Evolutionary conservation across 352 stramenopile species (phyloP).

Genomic region (Phytophthora crassamura): DNA sequence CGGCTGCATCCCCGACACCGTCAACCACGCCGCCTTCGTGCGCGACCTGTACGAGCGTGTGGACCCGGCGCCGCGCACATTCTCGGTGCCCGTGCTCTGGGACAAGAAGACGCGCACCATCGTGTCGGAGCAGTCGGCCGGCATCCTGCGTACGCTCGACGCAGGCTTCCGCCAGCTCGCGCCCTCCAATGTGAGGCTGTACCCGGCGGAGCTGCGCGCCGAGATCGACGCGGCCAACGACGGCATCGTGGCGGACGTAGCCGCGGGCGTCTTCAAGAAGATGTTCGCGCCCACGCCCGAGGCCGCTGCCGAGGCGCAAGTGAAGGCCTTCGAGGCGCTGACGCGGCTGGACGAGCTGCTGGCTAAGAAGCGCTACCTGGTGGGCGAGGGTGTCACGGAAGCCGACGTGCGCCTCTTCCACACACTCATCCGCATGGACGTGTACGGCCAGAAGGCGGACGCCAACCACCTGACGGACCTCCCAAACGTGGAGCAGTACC

Average conservation of each 20-base stretch:
- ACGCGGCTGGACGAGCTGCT: slow-evolving; percentile 41
- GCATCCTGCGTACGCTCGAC: slow-evolving; percentile 76
- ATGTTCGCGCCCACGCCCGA: slow-evolving; percentile 68
- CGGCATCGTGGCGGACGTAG: slow-evolving; percentile 65
- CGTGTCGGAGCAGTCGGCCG: slow-evolving; percentile 40
- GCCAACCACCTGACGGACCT: slow-evolving; percentile 53
- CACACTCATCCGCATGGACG: slow-evolving; percentile 45
- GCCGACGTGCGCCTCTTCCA: slow-evolving; percentile 53
- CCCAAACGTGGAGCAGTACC: slow-evolving; percentile 56
- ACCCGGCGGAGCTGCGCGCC: slow-evolving; percentile 44
- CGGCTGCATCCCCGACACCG: slow-evolving; percentile 27
- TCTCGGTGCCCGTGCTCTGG: slow-evolving; percentile 73
- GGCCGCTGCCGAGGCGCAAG: slow-evolving; percentile 47
- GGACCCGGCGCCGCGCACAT: slow-evolving; percentile 21
- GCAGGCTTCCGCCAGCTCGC: slow-evolving; percentile 48
- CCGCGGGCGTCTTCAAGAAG: slow-evolving; percentile 57
- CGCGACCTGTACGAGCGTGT: slow-evolving; percentile 52
- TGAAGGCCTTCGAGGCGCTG: slow-evolving; percentile 35
- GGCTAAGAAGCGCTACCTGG: slow-evolving; percentile 29
- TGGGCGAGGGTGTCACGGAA: slow-evolving; percentile 44
- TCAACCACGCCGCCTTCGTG: slow-evolving; percentile 35
- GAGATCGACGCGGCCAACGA: slow-evolving; percentile 73
- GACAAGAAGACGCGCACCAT: slow-evolving; percentile 70
- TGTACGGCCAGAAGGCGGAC: slow-evolving; percentile 29
- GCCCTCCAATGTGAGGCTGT: slow-evolving; percentile 45